phyloP scores from a whole-genome alignment of 2,329 filamentous ascomycete genomes.

The Colletotrichum zoysiae region DNA sequence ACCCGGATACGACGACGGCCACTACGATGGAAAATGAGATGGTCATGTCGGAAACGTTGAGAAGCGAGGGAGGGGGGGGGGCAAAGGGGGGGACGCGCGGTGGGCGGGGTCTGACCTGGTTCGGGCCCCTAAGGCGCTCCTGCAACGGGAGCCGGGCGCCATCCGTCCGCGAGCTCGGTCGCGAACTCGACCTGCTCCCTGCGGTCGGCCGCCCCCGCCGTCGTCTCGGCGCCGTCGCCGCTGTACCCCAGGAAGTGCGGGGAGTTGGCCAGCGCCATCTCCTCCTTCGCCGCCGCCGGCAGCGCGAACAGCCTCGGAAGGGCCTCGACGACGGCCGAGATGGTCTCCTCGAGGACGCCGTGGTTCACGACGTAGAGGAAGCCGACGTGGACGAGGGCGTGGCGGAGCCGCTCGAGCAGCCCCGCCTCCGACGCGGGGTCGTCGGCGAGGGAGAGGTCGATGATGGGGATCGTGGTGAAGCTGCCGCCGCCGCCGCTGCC shows the following conservation, averaged over 20 bases:
- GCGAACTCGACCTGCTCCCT: constrained; percentile 72
- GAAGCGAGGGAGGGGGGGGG: too few species aligned
- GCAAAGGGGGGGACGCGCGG: too few species aligned
- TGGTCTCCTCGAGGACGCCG: constrained; percentile 53
- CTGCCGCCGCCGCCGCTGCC: neutral
- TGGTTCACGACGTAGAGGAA: constrained; percentile 68
- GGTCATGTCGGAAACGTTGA: neutral
- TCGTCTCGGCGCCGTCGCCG: constrained; percentile 66
- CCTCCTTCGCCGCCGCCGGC: constrained; percentile 52
- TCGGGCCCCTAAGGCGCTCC: constrained; percentile 61
- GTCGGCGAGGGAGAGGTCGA: constrained; percentile 61
- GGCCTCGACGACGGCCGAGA: constrained; percentile 53
- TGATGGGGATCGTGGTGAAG: constrained; percentile 60
- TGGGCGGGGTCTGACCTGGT: constrained; percentile 53
- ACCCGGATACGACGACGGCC: constrained; percentile 54
- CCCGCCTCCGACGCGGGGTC: constrained; percentile 49
- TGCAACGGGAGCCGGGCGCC: constrained; percentile 51
- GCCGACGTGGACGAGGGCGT: constrained; percentile 63
- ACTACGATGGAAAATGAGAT: constrained; percentile 48
- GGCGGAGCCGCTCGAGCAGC: constrained; percentile 58
- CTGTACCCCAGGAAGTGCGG: constrained; percentile 73
- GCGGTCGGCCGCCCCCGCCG: constrained; percentile 63
- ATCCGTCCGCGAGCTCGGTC: constrained; percentile 61
- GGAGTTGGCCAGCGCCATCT: constrained; percentile 62
- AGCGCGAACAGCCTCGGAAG: constrained; percentile 61